Evolutionary conservation across 2,329 filamentous ascomycete genomes (phyloP), one percentile per base, ranked within the genome.

Genomic region (Calonectria henricotiae): DNA sequence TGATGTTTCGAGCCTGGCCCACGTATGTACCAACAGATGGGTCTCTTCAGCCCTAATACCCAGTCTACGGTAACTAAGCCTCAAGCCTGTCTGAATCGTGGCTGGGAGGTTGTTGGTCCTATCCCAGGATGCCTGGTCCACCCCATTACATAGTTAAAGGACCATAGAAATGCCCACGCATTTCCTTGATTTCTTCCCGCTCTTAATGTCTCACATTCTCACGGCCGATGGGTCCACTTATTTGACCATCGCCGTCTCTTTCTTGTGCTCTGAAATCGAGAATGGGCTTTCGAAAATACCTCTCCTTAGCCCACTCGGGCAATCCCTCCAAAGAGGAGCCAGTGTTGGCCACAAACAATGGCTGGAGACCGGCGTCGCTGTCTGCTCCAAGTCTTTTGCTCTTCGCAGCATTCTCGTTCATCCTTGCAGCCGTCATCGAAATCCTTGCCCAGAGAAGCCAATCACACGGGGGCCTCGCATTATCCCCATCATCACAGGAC

Each of bases 391-490:
- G 46, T 17, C 46, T 49, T 17, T 30, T 49, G 13, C 46, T 49
- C 25, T 49, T 49, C 13, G 46, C 46, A 8, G 46, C 46, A 30
- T 13, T 12, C 13, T 49, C 46, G 1, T 49, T 49, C 23, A 4
- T 30, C 6, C 46, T 49, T 49, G 46, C 46, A 17, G 46, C 46
- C 6, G 30, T 27, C 30, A 55, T 55, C 11, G 51, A 55, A 23
- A 25, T 37, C 15, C 30, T 55, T 12, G 51, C 51, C 8, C 51
- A 37, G 8, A 37, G 51, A 35, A 55, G 51, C 51, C 30, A 55
- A 37, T 35, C 51, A 12, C 51, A 27, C n/a, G 51, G 51, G 17
- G 51, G 17, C 17, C 30, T 55, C 3, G 51, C 51, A 37, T 30
- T 55, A 55, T 55, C 51, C 7, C 30, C 51, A 12, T 55, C 51